These are phyloP conservation scores for Phascolomyces articulosus DNA, from an alignment of 371 early-diverging fungal species.

Conservation along the genomic window DNA sequence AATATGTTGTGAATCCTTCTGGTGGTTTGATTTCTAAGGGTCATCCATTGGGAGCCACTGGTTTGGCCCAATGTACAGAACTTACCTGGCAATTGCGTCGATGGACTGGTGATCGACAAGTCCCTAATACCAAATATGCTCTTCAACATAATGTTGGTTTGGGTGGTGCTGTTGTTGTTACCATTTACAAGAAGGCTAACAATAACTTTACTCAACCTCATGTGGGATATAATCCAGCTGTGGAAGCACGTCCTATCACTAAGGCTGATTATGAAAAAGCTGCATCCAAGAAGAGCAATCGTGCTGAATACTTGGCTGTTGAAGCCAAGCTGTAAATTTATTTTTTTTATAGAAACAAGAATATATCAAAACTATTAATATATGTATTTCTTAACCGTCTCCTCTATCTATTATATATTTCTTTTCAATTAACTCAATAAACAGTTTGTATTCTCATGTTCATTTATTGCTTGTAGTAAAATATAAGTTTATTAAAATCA, in stretches of 20 bases:
- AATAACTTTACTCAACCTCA: conserved; percentile 49
- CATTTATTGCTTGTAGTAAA: no score
- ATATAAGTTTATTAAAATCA: no score
- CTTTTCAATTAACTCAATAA: no score
- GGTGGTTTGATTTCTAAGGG: conserved; percentile 85
- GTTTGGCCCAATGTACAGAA: conserved; percentile 76
- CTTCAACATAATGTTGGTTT: conserved; percentile 85
- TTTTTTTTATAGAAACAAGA: no score
- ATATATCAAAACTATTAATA: no score
- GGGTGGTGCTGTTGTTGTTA: conserved; percentile 78
- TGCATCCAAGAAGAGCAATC: conserved; percentile 42
- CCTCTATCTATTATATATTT: no score
- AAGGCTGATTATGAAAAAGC: conserved; percentile 67
- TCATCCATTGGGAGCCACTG: conserved; percentile 84
- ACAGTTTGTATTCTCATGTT: no score
- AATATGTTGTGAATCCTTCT: conserved; percentile 76
- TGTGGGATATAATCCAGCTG: conserved; percentile 74
- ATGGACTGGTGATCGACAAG: conserved; percentile 78
- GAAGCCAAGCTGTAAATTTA: conserved; percentile 41
- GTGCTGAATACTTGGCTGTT: conserved; percentile 44
- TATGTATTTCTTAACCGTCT: no score
- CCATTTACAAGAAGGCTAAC: conserved; percentile 66
- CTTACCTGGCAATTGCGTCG: conserved; percentile 69
- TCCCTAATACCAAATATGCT: conserved; percentile 66
- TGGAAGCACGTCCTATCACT: conserved; percentile 63